Conservation (phyloP, 768 basidiomycete genomes). For the Naganishia onofrii region DNA sequence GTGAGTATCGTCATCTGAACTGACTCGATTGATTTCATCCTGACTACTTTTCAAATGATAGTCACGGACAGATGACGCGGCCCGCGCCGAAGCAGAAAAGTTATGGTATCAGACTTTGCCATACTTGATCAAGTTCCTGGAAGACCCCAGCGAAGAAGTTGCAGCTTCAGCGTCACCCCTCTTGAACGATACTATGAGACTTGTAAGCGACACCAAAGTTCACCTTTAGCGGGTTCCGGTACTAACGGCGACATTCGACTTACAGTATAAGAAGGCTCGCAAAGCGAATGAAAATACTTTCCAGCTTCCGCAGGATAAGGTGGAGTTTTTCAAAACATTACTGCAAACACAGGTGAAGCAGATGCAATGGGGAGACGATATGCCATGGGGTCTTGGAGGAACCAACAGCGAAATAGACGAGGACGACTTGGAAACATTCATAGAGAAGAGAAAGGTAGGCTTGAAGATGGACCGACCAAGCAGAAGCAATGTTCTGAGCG, state of each 20-base stretch:
- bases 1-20: slow-evolving; percentile 54
- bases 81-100: slow-evolving; percentile 64
- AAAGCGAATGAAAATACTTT: slow-evolving; percentile 60
- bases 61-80: slow-evolving; percentile 42
- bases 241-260: not conserved
- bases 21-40: not conserved
- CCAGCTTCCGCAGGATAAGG: slow-evolving; percentile 63
- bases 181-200: slow-evolving; percentile 68
- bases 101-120: slow-evolving; percentile 71
- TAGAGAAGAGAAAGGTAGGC: slow-evolving; percentile 75
- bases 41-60: not conserved
- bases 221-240: not conserved
- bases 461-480: not conserved
- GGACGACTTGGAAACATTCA: slow-evolving; percentile 78
- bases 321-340: slow-evolving; percentile 72
- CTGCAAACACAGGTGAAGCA: slow-evolving; percentile 77
- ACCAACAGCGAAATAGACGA: slow-evolving; percentile 58
- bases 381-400: slow-evolving; percentile 61
- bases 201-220: slow-evolving; percentile 58
- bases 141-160: slow-evolving; percentile 85
- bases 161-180: slow-evolving; percentile 79
- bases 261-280: slow-evolving; percentile 70
- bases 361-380: slow-evolving; percentile 69
- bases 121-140: slow-evolving; percentile 80
- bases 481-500: not conserved